Evolutionary conservation across 169 alveolate species (phyloP).

Genomic region (Eimeria praecox): DNA sequence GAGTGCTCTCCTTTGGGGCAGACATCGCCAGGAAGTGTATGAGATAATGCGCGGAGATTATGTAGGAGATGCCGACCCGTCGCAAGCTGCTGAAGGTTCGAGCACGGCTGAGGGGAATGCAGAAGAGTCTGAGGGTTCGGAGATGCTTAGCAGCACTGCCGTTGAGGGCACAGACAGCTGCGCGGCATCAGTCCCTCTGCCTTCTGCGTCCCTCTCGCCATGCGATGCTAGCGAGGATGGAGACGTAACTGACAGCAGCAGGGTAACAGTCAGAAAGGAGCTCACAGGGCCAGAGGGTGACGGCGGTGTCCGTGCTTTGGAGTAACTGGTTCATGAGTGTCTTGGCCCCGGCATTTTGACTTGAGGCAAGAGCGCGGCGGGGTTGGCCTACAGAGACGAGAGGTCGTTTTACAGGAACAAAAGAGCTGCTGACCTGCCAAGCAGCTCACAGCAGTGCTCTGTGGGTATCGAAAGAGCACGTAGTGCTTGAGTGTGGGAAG

Average conservation of each 20-base stretch:
- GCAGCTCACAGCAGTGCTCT: background rate
- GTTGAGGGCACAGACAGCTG: background rate
- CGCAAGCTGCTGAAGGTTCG: background rate
- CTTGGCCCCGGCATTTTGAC: background rate
- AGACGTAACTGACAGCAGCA: background rate
- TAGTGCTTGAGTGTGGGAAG: background rate
- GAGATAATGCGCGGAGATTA: slow-evolving; percentile 65
- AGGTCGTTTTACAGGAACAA: background rate
- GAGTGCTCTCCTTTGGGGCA: slow-evolving; percentile 75
- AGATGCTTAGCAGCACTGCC: slow-evolving; percentile 2
- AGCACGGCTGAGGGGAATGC: background rate
- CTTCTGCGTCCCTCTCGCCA: background rate
- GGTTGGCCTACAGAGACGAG: background rate
- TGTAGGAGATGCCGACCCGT: slow-evolving; percentile 14
- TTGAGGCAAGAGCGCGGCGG: background rate
- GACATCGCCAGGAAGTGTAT: slow-evolving; percentile 67
- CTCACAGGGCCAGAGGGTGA: background rate
- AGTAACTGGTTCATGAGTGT: background rate
- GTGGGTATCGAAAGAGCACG: background rate
- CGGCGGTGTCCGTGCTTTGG: background rate
- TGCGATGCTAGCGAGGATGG: background rate
- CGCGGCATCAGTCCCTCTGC: background rate
- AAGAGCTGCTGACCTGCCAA: background rate
- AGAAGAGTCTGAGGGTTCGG: background rate
- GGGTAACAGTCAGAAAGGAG: background rate